Conservation (phyloP, 2,329 filamentous ascomycete genomes). For the Fusarium sp. region DNA sequence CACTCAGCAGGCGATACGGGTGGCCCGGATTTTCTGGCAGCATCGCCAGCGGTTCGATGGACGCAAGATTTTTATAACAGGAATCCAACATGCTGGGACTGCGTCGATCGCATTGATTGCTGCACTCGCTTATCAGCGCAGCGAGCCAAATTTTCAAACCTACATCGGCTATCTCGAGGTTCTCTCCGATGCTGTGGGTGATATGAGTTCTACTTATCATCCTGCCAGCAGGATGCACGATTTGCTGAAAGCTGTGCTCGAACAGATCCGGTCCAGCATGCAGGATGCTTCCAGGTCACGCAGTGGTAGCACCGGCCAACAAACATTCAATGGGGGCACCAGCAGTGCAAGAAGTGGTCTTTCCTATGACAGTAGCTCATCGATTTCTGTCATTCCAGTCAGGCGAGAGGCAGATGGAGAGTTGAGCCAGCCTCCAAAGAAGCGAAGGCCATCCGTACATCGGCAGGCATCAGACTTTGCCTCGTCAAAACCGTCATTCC, state of each 20-base stretch:
- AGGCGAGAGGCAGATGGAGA: constrained; percentile 51
- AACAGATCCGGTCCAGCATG: constrained; percentile 58
- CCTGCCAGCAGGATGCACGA: constrained; percentile 67
- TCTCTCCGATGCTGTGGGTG: constrained; percentile 63
- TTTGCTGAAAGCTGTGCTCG: constrained; percentile 65
- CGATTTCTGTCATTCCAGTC: constrained; percentile 47
- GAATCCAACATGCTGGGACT: constrained; percentile 67
- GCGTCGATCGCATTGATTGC: constrained; percentile 67
- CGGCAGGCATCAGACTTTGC: constrained; percentile 52
- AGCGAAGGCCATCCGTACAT: constrained; percentile 47
- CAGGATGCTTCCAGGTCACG: constrained; percentile 38
- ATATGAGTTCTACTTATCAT: constrained; percentile 67
- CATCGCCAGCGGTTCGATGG: constrained; percentile 66
- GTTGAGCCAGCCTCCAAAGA: constrained; percentile 49
- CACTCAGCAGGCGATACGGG: constrained; percentile 66
- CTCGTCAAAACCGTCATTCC: constrained; percentile 50
- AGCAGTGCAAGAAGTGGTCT: constrained; percentile 21
- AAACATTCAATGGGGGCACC: constrained; percentile 4
- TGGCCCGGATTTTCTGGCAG: constrained; percentile 67
- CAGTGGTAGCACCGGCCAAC: constrained; percentile 36
- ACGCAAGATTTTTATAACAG: constrained; percentile 63
- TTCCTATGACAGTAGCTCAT: constrained; percentile 35
- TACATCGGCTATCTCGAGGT: constrained; percentile 65
- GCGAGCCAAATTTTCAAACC: constrained; percentile 54
- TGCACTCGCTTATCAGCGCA: constrained; percentile 57